Evolutionary conservation across 2,329 filamentous ascomycete genomes (phyloP).

Genomic region (Xylariaceae sp.): DNA sequence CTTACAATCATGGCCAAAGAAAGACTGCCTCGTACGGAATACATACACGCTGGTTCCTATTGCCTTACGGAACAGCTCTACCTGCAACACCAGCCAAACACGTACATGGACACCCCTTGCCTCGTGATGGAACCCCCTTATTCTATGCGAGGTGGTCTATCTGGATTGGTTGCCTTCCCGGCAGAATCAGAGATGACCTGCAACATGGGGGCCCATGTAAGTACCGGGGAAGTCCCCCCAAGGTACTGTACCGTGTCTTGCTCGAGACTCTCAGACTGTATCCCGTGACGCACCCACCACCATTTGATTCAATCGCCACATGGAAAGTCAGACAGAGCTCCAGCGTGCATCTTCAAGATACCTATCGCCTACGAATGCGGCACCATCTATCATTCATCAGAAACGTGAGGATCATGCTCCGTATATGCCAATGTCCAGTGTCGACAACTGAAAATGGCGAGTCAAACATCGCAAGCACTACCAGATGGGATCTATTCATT

Average conservation of each 20-base stretch:
- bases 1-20: slow-evolving; percentile 3
- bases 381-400: neutral
- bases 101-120: slow-evolving; percentile 27
- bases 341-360: neutral
- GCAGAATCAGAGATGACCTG: slow-evolving; percentile 20
- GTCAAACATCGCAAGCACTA: neutral
- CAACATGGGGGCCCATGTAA: slow-evolving; percentile 23
- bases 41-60: slow-evolving; percentile 12
- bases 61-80: slow-evolving; percentile 10
- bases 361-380: neutral
- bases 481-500: neutral
- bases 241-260: slow-evolving; percentile 17
- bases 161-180: slow-evolving; percentile 29
- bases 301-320: neutral
- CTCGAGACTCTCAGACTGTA: slow-evolving; percentile 9
- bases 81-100: slow-evolving; percentile 16
- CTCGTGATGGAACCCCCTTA: slow-evolving; percentile 29
- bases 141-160: slow-evolving; percentile 18
- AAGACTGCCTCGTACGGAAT: neutral
- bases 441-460: neutral
- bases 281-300: neutral
- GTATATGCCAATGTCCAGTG: neutral
- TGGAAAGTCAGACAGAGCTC: neutral
- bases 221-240: slow-evolving; percentile 23
- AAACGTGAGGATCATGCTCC: neutral